These are phyloP conservation scores for Xylariaceae sp. DNA, from an alignment of 2,329 filamentous ascomycete species.

Conservation along the genomic window DNA sequence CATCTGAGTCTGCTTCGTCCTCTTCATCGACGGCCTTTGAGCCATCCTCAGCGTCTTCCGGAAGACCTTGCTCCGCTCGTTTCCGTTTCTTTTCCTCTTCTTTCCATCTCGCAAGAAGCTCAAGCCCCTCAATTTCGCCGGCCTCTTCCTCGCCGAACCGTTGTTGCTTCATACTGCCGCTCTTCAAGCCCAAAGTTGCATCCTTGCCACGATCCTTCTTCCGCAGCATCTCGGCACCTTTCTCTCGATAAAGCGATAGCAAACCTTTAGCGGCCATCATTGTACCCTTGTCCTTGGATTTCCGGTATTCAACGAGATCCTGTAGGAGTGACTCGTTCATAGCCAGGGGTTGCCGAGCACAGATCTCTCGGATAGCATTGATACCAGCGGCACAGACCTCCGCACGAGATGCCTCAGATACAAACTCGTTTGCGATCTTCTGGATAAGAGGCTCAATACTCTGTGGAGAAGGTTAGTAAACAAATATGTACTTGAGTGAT, in stretches of 20 bases:
- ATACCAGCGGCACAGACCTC: conserved; percentile 81
- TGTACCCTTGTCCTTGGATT: conserved; percentile 98
- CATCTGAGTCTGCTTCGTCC: conserved; percentile 48
- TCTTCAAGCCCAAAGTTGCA: conserved; percentile 75
- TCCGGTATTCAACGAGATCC: conserved; percentile 91
- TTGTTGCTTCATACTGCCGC: conserved; percentile 69
- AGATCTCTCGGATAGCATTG: conserved; percentile 93
- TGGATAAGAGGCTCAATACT: conserved; percentile 77
- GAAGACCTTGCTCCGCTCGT: conserved; percentile 62
- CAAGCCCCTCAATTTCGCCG: conserved; percentile 86
- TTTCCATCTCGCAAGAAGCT: conserved; percentile 90
- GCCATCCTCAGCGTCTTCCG: conserved; percentile 57
- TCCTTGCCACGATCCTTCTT: conserved; percentile 90
- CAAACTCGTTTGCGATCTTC: conserved; percentile 98
- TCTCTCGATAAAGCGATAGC: conserved; percentile 84
- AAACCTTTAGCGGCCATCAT: conserved; percentile 97
- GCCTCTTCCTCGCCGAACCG: conserved; percentile 77
- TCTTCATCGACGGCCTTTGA: conserved; percentile 58
- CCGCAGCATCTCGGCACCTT: conserved; percentile 81
- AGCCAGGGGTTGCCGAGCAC: conserved; percentile 85
- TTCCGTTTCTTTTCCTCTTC: conserved; percentile 78
- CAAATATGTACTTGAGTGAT: too few relatives aligned
- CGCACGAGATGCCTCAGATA: conserved; percentile 85
- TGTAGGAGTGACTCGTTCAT: conserved; percentile 96
- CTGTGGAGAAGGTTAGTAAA: too few relatives aligned